These are phyloP conservation scores for Claviceps sp. DNA, from an alignment of 2,329 filamentous ascomycete genomes.

Conservation along the genomic window DNA sequence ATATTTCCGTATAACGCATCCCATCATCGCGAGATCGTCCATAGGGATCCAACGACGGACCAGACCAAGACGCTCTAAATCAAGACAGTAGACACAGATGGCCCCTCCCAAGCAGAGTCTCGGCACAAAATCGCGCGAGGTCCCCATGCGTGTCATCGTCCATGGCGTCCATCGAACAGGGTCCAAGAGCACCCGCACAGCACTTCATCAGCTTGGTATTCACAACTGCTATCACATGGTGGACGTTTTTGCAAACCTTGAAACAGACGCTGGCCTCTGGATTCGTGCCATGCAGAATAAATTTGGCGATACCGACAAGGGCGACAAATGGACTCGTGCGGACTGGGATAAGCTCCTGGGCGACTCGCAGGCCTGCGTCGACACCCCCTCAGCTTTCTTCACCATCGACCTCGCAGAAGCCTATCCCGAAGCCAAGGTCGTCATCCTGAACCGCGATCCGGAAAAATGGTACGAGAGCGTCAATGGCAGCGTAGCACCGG, in stretches of 20 bases:
- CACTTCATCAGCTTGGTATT: conserved; percentile 15
- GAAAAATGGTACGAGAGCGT: conserved; percentile 24
- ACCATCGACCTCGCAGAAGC: conserved; percentile 21
- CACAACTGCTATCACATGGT: conserved; percentile 19
- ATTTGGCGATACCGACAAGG: conserved; percentile 13
- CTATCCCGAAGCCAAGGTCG: conserved; percentile 24
- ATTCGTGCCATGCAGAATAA: conserved; percentile 19
- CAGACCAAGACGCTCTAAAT: too few relatives aligned
- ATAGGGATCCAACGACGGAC: too few relatives aligned
- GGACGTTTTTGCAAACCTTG: conserved; percentile 10
- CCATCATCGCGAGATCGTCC: too few relatives aligned
- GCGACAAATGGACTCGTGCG: conserved; percentile 16
- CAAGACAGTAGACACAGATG: too few relatives aligned
- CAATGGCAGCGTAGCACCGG: conserved; percentile 12
- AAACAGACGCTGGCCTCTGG: conserved; percentile 16
- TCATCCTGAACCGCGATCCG: conserved; percentile 26
- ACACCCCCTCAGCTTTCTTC: conserved; percentile 42
- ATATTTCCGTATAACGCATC: too few relatives aligned
- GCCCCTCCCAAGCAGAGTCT: too few relatives aligned
- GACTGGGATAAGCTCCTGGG: conserved; percentile 34
- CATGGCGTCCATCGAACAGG: conserved; percentile 26
- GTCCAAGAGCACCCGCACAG: conserved; percentile 19
- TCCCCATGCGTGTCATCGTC: conserved; percentile 27
- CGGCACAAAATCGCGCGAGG: conserved; percentile 15
- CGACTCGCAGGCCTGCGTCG: conserved; percentile 36